Conservation (phyloP, 1,284 basidiomycete species). For the Naganishia albida region DNA sequence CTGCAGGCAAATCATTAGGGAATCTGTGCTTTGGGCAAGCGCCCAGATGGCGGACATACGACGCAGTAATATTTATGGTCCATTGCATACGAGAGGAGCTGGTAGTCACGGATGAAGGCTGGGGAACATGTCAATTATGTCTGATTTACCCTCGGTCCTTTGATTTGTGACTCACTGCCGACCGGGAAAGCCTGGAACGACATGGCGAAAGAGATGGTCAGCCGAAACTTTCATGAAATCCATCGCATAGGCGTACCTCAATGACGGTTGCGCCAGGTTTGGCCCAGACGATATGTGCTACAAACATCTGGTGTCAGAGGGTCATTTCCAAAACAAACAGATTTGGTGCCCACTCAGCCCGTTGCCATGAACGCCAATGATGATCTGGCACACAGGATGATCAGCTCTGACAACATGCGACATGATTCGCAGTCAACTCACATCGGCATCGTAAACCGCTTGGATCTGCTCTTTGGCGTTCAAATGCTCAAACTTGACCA, state of each 20-base stretch:
- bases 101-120: conserved; percentile 31
- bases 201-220: background rate
- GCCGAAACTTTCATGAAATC: background rate
- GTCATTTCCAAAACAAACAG: background rate
- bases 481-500: conserved; percentile 29
- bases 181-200: conserved; percentile 12
- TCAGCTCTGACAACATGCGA: background rate
- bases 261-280: conserved; percentile 27
- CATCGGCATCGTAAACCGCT: conserved; percentile 31
- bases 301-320: background rate
- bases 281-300: conserved; percentile 32
- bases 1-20: background rate
- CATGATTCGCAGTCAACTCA: background rate
- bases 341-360: conserved; percentile 24
- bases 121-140: background rate
- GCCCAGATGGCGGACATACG: conserved; percentile 10
- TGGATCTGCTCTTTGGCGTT: conserved; percentile 26
- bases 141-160: no score
- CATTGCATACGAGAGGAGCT: conserved; percentile 13
- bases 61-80: conserved; percentile 28
- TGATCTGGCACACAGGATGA: conserved; percentile 4
- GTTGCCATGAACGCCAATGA: conserved; percentile 32
- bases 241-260: conserved; percentile 7
- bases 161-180: conserved; percentile 25
- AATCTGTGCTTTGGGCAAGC: no score